Evolutionary conservation across 2,329 filamentous ascomycete genomes (phyloP).

Genomic region (Blastomyces percursus): DNA sequence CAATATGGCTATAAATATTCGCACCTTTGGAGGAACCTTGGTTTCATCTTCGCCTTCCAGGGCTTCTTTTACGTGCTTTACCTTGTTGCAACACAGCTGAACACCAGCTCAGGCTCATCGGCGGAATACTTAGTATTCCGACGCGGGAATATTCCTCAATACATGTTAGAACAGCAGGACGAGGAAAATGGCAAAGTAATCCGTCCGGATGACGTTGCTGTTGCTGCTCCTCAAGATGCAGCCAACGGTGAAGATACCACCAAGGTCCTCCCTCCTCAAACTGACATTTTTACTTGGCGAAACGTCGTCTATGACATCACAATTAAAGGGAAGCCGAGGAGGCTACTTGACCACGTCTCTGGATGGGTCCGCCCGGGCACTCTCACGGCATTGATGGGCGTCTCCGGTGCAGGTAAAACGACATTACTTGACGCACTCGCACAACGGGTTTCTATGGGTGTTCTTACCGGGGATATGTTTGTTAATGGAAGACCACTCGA

Average conservation of each 20-base stretch:
- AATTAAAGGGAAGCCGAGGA: conserved; percentile 41
- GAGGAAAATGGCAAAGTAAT: conserved; percentile 7
- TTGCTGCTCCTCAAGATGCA: conserved; percentile 9
- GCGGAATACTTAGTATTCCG: conserved; percentile 61
- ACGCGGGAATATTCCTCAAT: conserved; percentile 40
- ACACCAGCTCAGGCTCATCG: conserved; percentile 50
- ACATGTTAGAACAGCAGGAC: conserved; percentile 6
- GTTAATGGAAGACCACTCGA: conserved; percentile 50
- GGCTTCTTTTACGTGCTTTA: conserved; percentile 55
- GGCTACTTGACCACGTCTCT: conserved; percentile 44
- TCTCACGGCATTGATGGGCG: conserved; percentile 50
- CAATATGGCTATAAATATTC: conserved; percentile 48
- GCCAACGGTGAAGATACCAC: conserved; percentile 12
- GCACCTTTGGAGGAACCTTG: conserved; percentile 58
- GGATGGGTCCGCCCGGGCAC: conserved; percentile 48
- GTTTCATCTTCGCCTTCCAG: conserved; percentile 55
- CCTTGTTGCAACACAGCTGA: conserved; percentile 53
- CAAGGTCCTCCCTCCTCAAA: conserved; percentile 24
- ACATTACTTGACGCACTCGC: conserved; percentile 49
- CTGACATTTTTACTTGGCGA: conserved; percentile 41
- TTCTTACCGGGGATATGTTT: conserved; percentile 55
- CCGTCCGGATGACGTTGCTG: conserved; percentile 7
- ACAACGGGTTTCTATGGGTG: conserved; percentile 48
- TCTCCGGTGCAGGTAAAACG: conserved; percentile 53
- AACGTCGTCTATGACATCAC: conserved; percentile 46